Conservation (phyloP, 495 filamentous ascomycete species). For the Aspergillus cristatus region DNA sequence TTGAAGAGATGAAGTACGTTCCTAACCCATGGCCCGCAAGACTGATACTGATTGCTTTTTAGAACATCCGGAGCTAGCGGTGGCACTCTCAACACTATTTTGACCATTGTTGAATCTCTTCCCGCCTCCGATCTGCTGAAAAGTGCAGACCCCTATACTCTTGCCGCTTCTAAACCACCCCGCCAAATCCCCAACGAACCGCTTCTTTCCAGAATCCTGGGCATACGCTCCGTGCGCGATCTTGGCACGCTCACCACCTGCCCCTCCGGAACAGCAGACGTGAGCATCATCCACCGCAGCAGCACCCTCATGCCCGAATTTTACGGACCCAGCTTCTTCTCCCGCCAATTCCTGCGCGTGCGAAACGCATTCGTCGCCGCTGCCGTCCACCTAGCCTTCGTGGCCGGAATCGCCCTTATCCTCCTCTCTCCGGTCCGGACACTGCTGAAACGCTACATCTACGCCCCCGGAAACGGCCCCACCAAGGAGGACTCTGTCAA, state of each 20-base stretch:
- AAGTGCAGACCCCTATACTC: conserved; percentile 50
- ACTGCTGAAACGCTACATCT: conserved; percentile 44
- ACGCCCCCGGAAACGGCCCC: conserved; percentile 60
- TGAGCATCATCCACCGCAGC: conserved; percentile 60
- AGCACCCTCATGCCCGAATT: conserved; percentile 62
- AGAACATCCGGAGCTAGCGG: conserved; percentile 54
- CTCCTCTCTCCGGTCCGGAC: conserved; percentile 45
- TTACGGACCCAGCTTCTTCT: conserved; percentile 69
- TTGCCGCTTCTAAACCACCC: conserved; percentile 51
- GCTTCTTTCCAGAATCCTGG: conserved; percentile 42
- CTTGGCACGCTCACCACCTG: conserved; percentile 61
- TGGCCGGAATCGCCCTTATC: conserved; percentile 43
- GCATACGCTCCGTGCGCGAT: conserved; percentile 50
- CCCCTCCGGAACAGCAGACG: conserved; percentile 48
- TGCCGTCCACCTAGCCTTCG: conserved; percentile 46
- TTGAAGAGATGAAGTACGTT: conserved; percentile 53
- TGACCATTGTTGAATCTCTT: conserved; percentile 57
- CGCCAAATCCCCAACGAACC: conserved; percentile 23
- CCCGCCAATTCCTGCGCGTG: conserved; percentile 56
- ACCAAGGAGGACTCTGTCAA: conserved; percentile 44
- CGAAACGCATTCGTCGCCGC: conserved; percentile 51
- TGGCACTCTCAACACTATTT: conserved; percentile 58
- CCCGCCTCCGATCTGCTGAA: conserved; percentile 45
- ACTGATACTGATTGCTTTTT: conserved; percentile 3
- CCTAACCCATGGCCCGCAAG: neutral